Percentiles rank a stretch among this genome's conserved stretches.
phyloP scores from a whole-genome alignment of 495 filamentous ascomycete species.

The Jackrogersella multiformis region DNA sequence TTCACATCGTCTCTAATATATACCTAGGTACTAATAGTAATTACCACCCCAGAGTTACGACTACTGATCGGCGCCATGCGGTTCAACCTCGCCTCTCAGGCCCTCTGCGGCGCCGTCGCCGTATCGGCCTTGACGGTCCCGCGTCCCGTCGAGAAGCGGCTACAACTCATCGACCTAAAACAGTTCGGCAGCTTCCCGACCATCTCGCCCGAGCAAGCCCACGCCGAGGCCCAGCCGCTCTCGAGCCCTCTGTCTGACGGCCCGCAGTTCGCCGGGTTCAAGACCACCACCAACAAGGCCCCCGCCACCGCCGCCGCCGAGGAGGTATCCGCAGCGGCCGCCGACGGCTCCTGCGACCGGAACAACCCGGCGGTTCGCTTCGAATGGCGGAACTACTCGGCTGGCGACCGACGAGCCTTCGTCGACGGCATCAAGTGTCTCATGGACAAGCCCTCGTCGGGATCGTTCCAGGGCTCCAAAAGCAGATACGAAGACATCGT shows the following conservation, averaged over 20 bases:
- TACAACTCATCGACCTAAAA: slow-evolving; percentile 38
- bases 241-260: slow-evolving; percentile 7
- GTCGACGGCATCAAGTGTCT: slow-evolving; percentile 50
- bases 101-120: slow-evolving; percentile 44
- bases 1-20: neutral
- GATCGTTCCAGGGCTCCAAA: slow-evolving; percentile 39
- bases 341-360: slow-evolving; percentile 36
- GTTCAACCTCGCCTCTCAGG: slow-evolving; percentile 37
- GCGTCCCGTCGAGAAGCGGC: slow-evolving; percentile 28
- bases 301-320: slow-evolving; percentile 9
- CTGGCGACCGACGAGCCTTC: slow-evolving; percentile 42
- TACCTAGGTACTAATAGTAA: slow-evolving; percentile 25
- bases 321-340: neutral
- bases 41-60: neutral
- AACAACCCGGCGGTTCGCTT: slow-evolving; percentile 43
- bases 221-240: slow-evolving; percentile 22
- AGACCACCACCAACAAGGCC: slow-evolving; percentile 6
- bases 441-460: slow-evolving; percentile 46
- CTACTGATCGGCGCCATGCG: slow-evolving; percentile 39
- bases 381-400: slow-evolving; percentile 49
- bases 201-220: slow-evolving; percentile 34
- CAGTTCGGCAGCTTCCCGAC: slow-evolving; percentile 43
- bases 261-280: slow-evolving; percentile 12
- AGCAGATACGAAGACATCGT: slow-evolving; percentile 53
- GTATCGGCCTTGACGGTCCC: slow-evolving; percentile 41